These are phyloP conservation scores for Pelargonium citronellum DNA, from an alignment of 441 rosid genomes.

Conservation along the genomic window DNA sequence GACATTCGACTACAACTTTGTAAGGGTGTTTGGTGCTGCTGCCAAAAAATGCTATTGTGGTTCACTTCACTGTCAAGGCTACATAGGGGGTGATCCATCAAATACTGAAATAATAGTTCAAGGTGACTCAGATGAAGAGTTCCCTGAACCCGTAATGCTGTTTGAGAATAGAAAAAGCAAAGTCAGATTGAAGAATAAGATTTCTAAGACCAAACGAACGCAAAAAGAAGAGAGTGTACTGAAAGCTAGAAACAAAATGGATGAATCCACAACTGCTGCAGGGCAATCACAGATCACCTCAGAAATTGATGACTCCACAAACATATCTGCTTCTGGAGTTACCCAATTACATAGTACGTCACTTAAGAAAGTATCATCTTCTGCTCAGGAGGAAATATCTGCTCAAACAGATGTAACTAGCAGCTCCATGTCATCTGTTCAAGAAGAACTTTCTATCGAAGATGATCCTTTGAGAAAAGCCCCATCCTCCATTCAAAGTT, in stretches of 20 bases:
- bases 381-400: constrained; percentile 31
- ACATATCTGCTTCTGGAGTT: constrained; percentile 30
- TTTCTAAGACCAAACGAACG: constrained; percentile 28
- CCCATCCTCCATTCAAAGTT: constrained; percentile 24
- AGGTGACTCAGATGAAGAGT: constrained; percentile 98
- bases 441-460: constrained; percentile 36
- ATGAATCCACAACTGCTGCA: constrained; percentile 15
- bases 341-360: constrained; percentile 27
- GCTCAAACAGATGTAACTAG: constrained; percentile 25
- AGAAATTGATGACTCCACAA: constrained; percentile 28
- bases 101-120: constrained; percentile 69
- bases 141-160: constrained; percentile 79
- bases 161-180: constrained; percentile 39
- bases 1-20: constrained; percentile 97
- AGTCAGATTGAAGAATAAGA: constrained; percentile 19
- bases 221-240: constrained; percentile 29
- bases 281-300: constrained; percentile 27
- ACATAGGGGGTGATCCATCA: constrained; percentile 92
- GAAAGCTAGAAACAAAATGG: constrained; percentile 26
- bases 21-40: constrained; percentile 97
- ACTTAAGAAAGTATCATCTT: constrained; percentile 25
- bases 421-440: constrained; percentile 30
- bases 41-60: constrained; percentile 94
- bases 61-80: constrained; percentile 82
- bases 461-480: constrained; percentile 33